A percentile compares a stretch with the other conserved stretches of the same genome.
These are phyloP conservation scores for Aspergillus incahuasiensis DNA, from an alignment of 495 filamentous ascomycete species.

Conservation along the genomic window DNA sequence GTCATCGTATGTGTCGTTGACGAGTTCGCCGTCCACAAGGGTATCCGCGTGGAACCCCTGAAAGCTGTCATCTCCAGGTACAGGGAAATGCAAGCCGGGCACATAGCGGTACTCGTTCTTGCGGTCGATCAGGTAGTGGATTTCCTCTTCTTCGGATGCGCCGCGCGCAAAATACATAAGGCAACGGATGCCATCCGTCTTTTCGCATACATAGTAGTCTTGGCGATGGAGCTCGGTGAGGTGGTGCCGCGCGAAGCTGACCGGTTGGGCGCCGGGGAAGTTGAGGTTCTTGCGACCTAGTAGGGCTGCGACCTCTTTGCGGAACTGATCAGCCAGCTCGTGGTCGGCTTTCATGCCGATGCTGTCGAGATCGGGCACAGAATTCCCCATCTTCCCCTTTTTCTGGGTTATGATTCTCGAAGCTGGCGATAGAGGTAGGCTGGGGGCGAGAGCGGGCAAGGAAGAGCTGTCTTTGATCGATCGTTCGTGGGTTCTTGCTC, in stretches of 20 bases:
- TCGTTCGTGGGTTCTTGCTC: conserved; percentile 1
- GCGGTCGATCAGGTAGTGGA: conserved; percentile 87
- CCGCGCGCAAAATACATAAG: conserved; percentile 76
- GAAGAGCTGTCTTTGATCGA: background rate
- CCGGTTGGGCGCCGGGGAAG: conserved; percentile 94
- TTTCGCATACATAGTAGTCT: conserved; percentile 98
- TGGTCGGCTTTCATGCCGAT: conserved; percentile 60
- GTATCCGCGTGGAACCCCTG: conserved; percentile 71
- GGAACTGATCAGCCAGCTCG: conserved; percentile 55
- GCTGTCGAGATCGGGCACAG: conserved; percentile 44
- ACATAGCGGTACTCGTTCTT: conserved; percentile 93
- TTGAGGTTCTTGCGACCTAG: conserved; percentile 58
- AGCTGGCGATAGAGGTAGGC: background rate
- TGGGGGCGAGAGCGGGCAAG: conserved; percentile 1
- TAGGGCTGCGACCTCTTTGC: conserved; percentile 69
- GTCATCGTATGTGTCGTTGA: conserved; percentile 64
- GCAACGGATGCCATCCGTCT: conserved; percentile 93
- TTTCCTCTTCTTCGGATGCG: conserved; percentile 46
- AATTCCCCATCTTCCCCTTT: conserved; percentile 32
- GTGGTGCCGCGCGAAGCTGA: conserved; percentile 79
- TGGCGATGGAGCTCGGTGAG: conserved; percentile 67
- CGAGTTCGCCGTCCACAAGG: conserved; percentile 88
- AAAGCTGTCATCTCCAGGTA: conserved; percentile 52
- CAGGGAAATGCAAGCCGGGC: conserved; percentile 75
- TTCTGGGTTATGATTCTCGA: background rate